Base-by-base conservation (phyloP, 1,284 basidiomycete genomes). In the Entoloma clypeatum region DNA sequence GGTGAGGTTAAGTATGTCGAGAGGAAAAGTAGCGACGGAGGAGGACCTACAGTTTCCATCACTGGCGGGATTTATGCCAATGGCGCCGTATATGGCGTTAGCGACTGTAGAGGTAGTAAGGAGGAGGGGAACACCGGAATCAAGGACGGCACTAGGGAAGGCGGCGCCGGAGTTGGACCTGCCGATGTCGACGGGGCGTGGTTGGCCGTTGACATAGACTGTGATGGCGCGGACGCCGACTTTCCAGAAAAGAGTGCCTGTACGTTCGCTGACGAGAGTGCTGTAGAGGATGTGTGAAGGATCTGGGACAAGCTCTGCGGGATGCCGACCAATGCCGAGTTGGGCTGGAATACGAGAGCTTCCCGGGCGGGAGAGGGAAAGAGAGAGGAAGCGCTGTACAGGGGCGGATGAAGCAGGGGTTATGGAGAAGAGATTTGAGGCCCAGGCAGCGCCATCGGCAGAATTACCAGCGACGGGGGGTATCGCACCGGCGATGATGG, bases 1-100 rank as follows among this genome's bases (percentile, higher is more conserved):
- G 14, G 29, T 23, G 23, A n/a, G 29, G 16, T 7, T 16, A 9
- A 5, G 27, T 23, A 8, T 2, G 17, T 35, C 7, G 30, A 14
- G 13, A 24, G 26, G 11, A 31, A 33, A 11, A 18, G 19, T 35
- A 24, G 34, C 31, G n/a, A n/a, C n/a, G 43, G 34, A 29, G 43
- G 23, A 22, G 32, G 24, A 64, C 79, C 41, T 49, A 86, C 85
- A 87, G 30, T 74, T 68, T 10, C 81, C 81, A 50, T 86, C 81
- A 1, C 58, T 50, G 0, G 65, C 74, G 1, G 83, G 82, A 5
- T 60, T 54, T 13, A 86, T 63, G 2, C 78, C 81, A 36, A 84
- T 59, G 3, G 83, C 80, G n/a, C 84, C 84, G 47, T 86, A 88
- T n/a, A 88, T 81, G 4, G 68, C 82, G 51, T 87, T 81, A 10